Evolutionary conservation across 257 asterid species (phyloP).

Genomic region (Ophiorrhiza pumila): DNA sequence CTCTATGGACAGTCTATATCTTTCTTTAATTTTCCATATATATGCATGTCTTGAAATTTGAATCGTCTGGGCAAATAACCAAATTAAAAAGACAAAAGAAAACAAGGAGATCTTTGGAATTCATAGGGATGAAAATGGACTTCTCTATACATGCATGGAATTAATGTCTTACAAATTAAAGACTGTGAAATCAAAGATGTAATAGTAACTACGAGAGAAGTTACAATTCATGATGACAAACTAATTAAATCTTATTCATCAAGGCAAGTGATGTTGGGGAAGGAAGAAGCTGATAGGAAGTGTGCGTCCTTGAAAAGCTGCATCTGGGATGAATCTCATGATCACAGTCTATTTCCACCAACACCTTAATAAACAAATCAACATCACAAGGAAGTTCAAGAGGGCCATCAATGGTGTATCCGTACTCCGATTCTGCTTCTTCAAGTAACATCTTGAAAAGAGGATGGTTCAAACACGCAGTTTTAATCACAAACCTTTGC

Average conservation of each 20-base stretch:
- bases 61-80: no score
- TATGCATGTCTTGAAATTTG: no score
- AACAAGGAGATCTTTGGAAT: no score
- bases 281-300: slow-evolving; percentile 32
- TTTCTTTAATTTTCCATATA: no score
- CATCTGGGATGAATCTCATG: slow-evolving; percentile 22
- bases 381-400: slow-evolving; percentile 56
- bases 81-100: no score
- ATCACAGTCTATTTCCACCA: slow-evolving; percentile 44
- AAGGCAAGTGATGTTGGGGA: slow-evolving; percentile 21
- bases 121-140: no score
- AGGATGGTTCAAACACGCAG: slow-evolving; percentile 48
- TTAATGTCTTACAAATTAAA: not conserved
- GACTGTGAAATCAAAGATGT: not conserved
- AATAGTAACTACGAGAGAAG: no score
- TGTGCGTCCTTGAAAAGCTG: slow-evolving; percentile 23
- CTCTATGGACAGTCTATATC: no score
- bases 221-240: no score
- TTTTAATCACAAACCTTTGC: slow-evolving; percentile 48
- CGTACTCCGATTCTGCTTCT: slow-evolving; percentile 64
- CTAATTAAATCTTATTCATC: slow-evolving; percentile 7
- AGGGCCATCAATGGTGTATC: slow-evolving; percentile 51
- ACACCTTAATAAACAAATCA: slow-evolving; percentile 33
- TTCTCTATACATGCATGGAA: not conserved
- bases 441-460: slow-evolving; percentile 51